Conservation (phyloP, 192 early-diverging fungal species). For the Coemansia umbellata region DNA sequence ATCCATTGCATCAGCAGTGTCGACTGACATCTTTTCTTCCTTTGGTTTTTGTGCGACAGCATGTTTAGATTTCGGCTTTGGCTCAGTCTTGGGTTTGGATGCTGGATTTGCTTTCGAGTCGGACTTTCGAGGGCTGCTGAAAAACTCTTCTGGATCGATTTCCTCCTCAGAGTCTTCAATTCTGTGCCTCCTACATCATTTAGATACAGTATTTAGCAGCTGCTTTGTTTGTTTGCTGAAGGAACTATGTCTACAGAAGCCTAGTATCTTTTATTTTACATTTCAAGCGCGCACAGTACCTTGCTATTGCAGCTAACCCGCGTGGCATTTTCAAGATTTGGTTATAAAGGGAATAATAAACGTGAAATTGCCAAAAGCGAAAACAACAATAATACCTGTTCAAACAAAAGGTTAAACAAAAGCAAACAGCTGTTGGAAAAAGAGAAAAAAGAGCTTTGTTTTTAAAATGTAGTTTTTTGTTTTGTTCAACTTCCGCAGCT, state of each 20-base stretch:
- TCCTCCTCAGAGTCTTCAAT: constrained; percentile 7
- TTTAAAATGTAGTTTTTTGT: no score
- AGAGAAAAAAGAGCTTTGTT: no score
- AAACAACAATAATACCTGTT: no score
- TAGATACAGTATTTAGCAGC: not conserved
- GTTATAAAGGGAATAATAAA: no score
- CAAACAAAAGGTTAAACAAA: no score
- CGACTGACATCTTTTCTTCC: not conserved
- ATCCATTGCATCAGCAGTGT: constrained; percentile 8
- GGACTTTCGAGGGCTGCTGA: constrained; percentile 3
- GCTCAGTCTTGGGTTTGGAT: constrained; percentile 7
- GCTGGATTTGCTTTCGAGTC: constrained; percentile 2
- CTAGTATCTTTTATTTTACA: no score
- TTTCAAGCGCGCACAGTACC: not conserved
- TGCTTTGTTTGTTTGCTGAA: not conserved
- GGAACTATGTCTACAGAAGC: no score
- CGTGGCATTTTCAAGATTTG: not conserved
- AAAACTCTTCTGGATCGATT: constrained; percentile 33
- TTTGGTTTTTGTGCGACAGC: not conserved
- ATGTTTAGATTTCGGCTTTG: constrained; percentile 8
- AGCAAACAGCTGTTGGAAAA: no score
- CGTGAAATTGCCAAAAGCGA: no score
- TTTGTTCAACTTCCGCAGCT: no score
- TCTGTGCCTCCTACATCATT: constrained; percentile 19
- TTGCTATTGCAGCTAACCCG: not conserved